phyloP scores from a whole-genome alignment of 768 basidiomycete genomes.

The Psilocybe sp. region DNA sequence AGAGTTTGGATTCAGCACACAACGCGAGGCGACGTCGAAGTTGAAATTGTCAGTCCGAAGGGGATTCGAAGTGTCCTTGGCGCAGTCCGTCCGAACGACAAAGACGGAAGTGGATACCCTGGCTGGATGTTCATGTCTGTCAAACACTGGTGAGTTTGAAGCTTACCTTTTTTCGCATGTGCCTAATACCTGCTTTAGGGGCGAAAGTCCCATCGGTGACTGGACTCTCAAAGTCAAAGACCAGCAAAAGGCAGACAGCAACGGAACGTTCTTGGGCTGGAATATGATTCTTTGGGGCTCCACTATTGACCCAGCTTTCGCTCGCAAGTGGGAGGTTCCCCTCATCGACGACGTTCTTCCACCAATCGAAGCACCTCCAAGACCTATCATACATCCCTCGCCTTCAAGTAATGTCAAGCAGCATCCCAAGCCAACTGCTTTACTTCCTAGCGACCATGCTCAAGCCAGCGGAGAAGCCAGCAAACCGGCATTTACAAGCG shows the following conservation, averaged over 20 bases:
- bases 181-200: conserved; percentile 52
- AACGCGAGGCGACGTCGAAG: conserved; percentile 88
- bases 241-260: conserved; percentile 50
- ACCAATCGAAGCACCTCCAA: conserved; percentile 34
- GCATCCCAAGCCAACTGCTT: conserved; percentile 80
- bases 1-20: conserved; percentile 91
- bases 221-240: conserved; percentile 92
- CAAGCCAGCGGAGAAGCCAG: conserved; percentile 75
- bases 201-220: conserved; percentile 83
- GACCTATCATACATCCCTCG: conserved; percentile 31
- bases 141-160: conserved; percentile 83
- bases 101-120: conserved; percentile 66
- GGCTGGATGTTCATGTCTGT: conserved; percentile 99
- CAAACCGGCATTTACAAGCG: conserved; percentile 63
- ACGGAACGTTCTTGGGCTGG: conserved; percentile 84
- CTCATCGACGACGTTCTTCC: conserved; percentile 47
- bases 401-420: conserved; percentile 49
- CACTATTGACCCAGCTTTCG: conserved; percentile 66
- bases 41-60: conserved; percentile 81
- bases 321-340: conserved; percentile 61
- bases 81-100: conserved; percentile 64
- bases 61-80: conserved; percentile 86
- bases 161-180: conserved; percentile 2
- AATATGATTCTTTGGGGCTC: conserved; percentile 92
- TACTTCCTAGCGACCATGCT: conserved; percentile 86